A percentile compares a stretch with the other conserved stretches of the same genome.
These are phyloP conservation scores for Phoenix roebelenii DNA, from an alignment of 176 grass and related monocot genomes.

Conservation along the genomic window DNA sequence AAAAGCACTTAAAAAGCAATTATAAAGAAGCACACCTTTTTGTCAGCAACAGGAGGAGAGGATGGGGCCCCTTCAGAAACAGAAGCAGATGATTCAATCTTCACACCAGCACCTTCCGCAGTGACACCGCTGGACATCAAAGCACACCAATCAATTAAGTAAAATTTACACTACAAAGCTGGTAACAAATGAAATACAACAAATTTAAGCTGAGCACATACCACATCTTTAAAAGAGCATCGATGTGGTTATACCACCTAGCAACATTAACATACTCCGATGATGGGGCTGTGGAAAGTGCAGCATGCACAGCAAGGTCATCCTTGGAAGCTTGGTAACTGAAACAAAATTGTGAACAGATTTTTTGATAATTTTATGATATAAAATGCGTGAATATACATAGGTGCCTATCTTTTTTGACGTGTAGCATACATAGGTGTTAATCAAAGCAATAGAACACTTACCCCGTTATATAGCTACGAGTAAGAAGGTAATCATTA, in stretches of 20 bases:
- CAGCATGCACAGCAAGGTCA: constrained; percentile 69
- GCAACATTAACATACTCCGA: constrained; percentile 49
- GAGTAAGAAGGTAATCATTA: constrained; percentile 66
- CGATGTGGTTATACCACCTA: constrained; percentile 87
- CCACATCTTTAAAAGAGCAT: constrained; percentile 85
- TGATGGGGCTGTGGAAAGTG: constrained; percentile 39
- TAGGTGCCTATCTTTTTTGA: no score
- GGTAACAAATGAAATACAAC: neutral
- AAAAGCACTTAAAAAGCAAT: neutral
- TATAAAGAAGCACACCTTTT: constrained; percentile 22
- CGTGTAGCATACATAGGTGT: no score
- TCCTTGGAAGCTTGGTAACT: constrained; percentile 98
- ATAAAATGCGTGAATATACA: no score
- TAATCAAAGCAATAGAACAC: neutral
- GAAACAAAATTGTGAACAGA: constrained; percentile 4
- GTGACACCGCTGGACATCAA: constrained; percentile 34
- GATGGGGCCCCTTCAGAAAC: constrained; percentile 24
- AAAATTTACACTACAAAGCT: neutral
- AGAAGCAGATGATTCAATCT: constrained; percentile 55
- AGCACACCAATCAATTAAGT: neutral
- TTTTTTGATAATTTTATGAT: no score
- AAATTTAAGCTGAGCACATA: constrained; percentile 6
- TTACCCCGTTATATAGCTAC: constrained; percentile 87
- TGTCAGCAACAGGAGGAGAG: constrained; percentile 43
- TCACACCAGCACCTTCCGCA: constrained; percentile 56